These are phyloP conservation scores for Breviolum minutum DNA, from an alignment of 73 alveolate genomes.

Conservation along the genomic window DNA sequence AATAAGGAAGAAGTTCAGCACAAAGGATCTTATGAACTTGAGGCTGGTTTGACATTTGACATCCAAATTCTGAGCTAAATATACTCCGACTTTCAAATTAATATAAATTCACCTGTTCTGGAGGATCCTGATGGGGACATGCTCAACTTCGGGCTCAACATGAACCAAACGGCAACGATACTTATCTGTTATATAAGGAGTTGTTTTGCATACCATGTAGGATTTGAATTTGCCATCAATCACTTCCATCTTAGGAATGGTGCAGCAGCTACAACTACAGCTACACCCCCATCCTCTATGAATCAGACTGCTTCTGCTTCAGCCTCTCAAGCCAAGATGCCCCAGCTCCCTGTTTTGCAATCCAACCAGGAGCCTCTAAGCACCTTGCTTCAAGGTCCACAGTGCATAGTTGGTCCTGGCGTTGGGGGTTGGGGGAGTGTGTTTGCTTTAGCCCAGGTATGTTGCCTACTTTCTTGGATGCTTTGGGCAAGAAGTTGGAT, in stretches of 20 bases:
- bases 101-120: too few relatives aligned
- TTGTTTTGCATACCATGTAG: not conserved
- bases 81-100: too few relatives aligned
- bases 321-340: not conserved
- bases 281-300: not conserved
- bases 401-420: not conserved
- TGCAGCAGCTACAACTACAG: not conserved
- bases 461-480: not conserved
- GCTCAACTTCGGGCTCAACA: not conserved
- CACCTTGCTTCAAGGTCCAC: not conserved
- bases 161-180: not conserved
- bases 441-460: not conserved
- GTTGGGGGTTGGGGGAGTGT: not conserved
- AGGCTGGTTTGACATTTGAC: not conserved
- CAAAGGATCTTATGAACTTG: not conserved
- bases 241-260: not conserved
- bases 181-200: not conserved
- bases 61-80: not conserved
- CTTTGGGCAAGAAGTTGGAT: constrained; percentile 2
- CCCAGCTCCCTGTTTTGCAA: not conserved
- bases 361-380: not conserved
- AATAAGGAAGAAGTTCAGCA: not conserved
- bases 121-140: not conserved
- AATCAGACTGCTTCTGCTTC: not conserved
- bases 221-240: too few relatives aligned